phyloP scores from a whole-genome alignment of 495 filamentous ascomycete genomes.

The Alectoria sarmentosa region DNA sequence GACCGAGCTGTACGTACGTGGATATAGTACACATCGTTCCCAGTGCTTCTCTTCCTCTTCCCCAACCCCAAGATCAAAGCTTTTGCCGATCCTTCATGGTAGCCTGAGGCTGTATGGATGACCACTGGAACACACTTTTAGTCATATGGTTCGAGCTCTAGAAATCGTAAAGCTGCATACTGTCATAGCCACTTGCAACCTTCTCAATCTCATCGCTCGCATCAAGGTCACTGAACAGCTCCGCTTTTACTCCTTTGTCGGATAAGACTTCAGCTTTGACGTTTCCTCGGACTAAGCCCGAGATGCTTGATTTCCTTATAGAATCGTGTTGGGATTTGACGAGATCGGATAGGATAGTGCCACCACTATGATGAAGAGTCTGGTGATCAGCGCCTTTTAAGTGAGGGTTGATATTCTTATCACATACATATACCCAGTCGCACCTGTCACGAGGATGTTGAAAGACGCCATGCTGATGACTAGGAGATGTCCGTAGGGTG shows the following conservation, averaged over 20 bases:
- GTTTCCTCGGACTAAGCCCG: conserved; percentile 14
- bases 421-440: conserved; percentile 1
- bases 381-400: background rate
- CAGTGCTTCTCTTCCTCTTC: background rate
- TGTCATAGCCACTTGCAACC: conserved; percentile 12
- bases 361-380: background rate
- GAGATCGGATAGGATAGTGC: conserved; percentile 6
- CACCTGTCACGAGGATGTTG: background rate
- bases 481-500: no score
- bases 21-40: conserved; percentile 8
- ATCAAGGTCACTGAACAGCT: conserved; percentile 12
- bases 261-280: conserved; percentile 11
- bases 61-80: conserved; percentile 12
- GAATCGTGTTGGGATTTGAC: background rate
- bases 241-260: conserved; percentile 5
- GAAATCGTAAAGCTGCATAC: background rate
- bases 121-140: no score
- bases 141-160: no score
- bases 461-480: background rate
- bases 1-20: conserved; percentile 3
- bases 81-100: conserved; percentile 6
- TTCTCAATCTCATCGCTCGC: conserved; percentile 10
- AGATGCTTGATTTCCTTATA: conserved; percentile 5
- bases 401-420: background rate
- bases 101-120: conserved; percentile 5